A percentile compares a stretch with the other conserved stretches of the same genome.
phyloP scores from a whole-genome alignment of 169 alveolate genomes.

The Cyclospora cayetanensis region DNA sequence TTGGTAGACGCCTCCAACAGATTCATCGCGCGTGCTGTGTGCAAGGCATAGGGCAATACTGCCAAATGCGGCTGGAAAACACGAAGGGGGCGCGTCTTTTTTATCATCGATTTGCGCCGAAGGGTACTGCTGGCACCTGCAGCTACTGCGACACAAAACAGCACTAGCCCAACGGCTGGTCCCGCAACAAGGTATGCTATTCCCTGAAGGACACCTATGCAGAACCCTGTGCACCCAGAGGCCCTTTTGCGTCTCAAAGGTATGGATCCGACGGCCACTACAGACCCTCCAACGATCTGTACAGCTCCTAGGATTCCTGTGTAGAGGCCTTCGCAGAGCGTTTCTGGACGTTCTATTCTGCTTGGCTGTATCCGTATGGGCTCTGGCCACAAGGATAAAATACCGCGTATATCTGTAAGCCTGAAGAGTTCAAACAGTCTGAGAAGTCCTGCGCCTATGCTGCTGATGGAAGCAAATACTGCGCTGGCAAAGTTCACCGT shows the following conservation, averaged over 20 bases:
- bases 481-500: slow-evolving; percentile 58
- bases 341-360: slow-evolving; percentile 63
- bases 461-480: slow-evolving; percentile 42
- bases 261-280: neutral
- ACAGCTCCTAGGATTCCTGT: slow-evolving; percentile 22
- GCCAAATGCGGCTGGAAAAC: slow-evolving; percentile 58
- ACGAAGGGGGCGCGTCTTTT: slow-evolving; percentile 43
- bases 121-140: slow-evolving; percentile 47
- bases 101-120: slow-evolving; percentile 23
- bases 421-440: slow-evolving; percentile 39
- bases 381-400: slow-evolving; percentile 62
- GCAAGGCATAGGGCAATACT: neutral
- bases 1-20: slow-evolving; percentile 32
- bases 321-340: slow-evolving; percentile 16
- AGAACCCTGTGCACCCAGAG: neutral
- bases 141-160: slow-evolving; percentile 21
- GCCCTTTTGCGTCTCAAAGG: neutral
- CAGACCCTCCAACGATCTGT: slow-evolving; percentile 45
- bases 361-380: slow-evolving; percentile 19
- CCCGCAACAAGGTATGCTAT: slow-evolving; percentile 1
- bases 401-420: slow-evolving; percentile 40
- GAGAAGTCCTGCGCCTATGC: slow-evolving; percentile 40
- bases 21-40: slow-evolving; percentile 50
- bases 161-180: neutral
- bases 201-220: neutral